Evolutionary conservation across 495 filamentous ascomycete genomes (phyloP).

Genomic region (Penicillium tannophilum): DNA sequence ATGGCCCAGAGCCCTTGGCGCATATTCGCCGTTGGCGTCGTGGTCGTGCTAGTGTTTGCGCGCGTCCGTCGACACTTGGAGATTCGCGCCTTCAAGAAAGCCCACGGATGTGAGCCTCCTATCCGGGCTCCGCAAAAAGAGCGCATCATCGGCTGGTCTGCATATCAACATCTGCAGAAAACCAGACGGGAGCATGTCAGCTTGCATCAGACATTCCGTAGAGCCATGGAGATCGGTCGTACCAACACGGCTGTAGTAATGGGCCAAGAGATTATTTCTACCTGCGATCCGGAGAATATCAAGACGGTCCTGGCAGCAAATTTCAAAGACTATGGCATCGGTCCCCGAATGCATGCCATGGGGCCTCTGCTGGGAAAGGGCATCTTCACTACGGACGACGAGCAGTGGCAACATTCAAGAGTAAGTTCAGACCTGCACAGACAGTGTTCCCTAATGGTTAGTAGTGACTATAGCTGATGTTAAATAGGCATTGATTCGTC

Average conservation of each 20-base stretch:
- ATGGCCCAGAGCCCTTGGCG: background rate
- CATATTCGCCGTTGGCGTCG: background rate
- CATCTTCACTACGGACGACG: slow-evolving; percentile 10
- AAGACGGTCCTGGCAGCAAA: slow-evolving; percentile 7
- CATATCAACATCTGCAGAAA: background rate
- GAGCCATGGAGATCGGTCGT: background rate
- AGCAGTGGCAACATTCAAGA: slow-evolving; percentile 3
- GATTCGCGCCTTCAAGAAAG: background rate
- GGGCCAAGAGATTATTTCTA: slow-evolving; percentile 4
- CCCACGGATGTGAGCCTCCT: background rate
- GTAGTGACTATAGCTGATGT: background rate
- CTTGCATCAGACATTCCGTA: background rate
- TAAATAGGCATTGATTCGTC: slow-evolving; percentile 3
- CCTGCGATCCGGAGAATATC: slow-evolving; percentile 9
- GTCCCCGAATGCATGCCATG: background rate
- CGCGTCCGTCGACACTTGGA: slow-evolving; percentile 1
- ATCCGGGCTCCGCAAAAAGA: background rate
- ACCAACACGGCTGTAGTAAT: slow-evolving; percentile 1
- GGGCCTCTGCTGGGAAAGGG: slow-evolving; percentile 10
- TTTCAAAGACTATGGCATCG: slow-evolving; percentile 11
- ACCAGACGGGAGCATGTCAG: background rate
- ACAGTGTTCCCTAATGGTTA: background rate
- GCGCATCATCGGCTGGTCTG: background rate
- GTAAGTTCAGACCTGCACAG: background rate
- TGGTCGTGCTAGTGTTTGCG: background rate